Conservation (phyloP, 441 rosid genomes). For the Dalechampia spathulata region DNA sequence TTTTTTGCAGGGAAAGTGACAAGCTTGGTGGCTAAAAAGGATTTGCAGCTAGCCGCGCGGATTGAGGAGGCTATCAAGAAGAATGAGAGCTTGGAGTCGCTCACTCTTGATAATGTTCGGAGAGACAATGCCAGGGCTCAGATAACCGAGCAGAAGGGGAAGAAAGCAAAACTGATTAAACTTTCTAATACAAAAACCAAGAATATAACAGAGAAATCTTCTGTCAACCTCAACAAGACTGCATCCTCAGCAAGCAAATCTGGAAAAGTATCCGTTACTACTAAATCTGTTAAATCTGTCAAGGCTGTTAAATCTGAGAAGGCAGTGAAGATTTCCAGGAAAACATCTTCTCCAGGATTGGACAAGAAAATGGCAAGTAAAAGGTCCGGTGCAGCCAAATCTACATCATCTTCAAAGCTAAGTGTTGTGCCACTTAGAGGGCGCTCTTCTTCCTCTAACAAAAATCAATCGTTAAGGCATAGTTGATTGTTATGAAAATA, state of each 20-base stretch:
- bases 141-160: constrained; percentile 58
- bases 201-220: constrained; percentile 18
- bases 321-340: constrained; percentile 16
- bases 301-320: constrained; percentile 29
- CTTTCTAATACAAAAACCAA: constrained; percentile 39
- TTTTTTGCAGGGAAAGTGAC: constrained; percentile 71
- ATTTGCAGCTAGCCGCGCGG: constrained; percentile 47
- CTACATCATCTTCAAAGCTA: constrained; percentile 38
- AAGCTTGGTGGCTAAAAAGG: constrained; percentile 70
- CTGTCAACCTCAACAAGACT: constrained; percentile 6
- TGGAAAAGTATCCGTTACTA: constrained; percentile 27
- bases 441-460: constrained; percentile 36
- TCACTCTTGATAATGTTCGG: constrained; percentile 48
- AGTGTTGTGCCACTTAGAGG: constrained; percentile 65
- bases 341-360: not conserved
- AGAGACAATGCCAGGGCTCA: constrained; percentile 60
- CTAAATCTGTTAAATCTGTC: constrained; percentile 34
- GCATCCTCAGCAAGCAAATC: constrained; percentile 34
- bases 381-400: constrained; percentile 1
- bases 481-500: constrained; percentile 18
- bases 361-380: constrained; percentile 5
- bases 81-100: constrained; percentile 82
- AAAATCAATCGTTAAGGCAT: constrained; percentile 25
- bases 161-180: constrained; percentile 37
- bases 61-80: constrained; percentile 82